A percentile compares a stretch with the other conserved stretches of the same genome.
Conservation (phyloP, 257 asterid genomes). For the Scutellaria baicalensis region DNA sequence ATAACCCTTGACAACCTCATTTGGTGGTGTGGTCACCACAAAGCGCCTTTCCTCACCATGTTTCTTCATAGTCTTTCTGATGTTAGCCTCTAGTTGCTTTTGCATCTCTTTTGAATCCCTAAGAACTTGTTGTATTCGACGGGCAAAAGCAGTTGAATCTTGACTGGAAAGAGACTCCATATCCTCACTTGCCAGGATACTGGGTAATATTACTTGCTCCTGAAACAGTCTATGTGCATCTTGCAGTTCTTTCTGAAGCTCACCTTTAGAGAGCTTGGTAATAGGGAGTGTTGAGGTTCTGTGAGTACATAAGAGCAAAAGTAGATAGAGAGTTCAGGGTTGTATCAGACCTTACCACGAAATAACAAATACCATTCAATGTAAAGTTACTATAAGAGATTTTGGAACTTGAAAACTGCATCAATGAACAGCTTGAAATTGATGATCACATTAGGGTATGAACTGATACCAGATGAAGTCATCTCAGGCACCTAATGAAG, state of each 20-base stretch:
- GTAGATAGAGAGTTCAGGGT: slow-evolving; percentile 23
- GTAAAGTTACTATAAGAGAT: slow-evolving; percentile 7
- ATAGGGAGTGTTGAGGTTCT: slow-evolving; percentile 37
- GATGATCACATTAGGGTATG: neutral
- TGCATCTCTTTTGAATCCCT: slow-evolving; percentile 71
- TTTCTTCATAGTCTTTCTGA: slow-evolving; percentile 63
- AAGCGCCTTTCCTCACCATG: slow-evolving; percentile 69
- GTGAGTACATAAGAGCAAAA: slow-evolving; percentile 32
- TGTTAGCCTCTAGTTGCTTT: slow-evolving; percentile 53
- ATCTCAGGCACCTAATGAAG: neutral
- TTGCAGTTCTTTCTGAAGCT: slow-evolving; percentile 71
- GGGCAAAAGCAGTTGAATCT: slow-evolving; percentile 51
- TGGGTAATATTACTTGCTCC: slow-evolving; percentile 67
- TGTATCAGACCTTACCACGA: slow-evolving; percentile 7
- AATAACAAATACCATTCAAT: slow-evolving; percentile 13
- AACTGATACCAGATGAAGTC: neutral
- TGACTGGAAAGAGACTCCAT: slow-evolving; percentile 29
- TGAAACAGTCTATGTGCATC: slow-evolving; percentile 61
- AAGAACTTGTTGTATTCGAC: slow-evolving; percentile 57
- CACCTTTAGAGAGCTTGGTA: slow-evolving; percentile 75
- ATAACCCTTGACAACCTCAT: slow-evolving; percentile 83
- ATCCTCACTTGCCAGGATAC: slow-evolving; percentile 49
- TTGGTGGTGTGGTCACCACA: slow-evolving; percentile 63
- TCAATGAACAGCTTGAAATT: slow-evolving; percentile 11
- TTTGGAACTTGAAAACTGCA: slow-evolving; percentile 19